phyloP scores from a whole-genome alignment of 805 yeast genomes.

The Candida ovalis region DNA sequence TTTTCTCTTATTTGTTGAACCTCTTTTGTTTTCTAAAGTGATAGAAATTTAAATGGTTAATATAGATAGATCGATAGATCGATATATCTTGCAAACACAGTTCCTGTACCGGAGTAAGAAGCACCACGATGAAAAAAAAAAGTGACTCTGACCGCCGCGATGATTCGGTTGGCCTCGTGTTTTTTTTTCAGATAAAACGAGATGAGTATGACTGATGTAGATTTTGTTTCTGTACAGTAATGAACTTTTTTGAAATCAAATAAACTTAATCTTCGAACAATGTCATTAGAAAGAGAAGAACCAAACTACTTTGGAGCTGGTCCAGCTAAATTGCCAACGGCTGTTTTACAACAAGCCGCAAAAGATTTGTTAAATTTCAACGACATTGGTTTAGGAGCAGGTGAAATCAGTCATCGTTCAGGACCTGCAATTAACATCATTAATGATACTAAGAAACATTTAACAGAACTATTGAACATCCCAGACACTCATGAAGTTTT shows the following conservation, averaged over 20 bases:
- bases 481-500: conserved; percentile 94
- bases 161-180: neutral
- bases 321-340: conserved; percentile 87
- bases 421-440: conserved; percentile 74
- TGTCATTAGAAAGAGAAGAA: conserved; percentile 57
- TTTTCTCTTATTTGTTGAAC: neutral
- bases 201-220: conserved; percentile 1
- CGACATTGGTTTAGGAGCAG: conserved; percentile 76
- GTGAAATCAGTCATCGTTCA: conserved; percentile 96
- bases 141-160: neutral
- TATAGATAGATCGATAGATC: too few relatives aligned
- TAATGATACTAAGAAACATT: conserved; percentile 66
- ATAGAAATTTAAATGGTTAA: too few relatives aligned
- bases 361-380: conserved; percentile 71
- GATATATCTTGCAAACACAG: neutral
- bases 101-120: too few relatives aligned
- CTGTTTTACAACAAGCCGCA: conserved; percentile 85
- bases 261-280: conserved; percentile 1
- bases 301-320: conserved; percentile 97
- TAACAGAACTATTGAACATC: conserved; percentile 60
- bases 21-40: too few relatives aligned
- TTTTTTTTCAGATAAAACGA: neutral
- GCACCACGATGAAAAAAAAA: neutral
- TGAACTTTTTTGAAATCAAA: neutral
- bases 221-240: neutral